phyloP scores from a whole-genome alignment of 176 grass and related monocot species.

The Cenchrus fungigraminus region DNA sequence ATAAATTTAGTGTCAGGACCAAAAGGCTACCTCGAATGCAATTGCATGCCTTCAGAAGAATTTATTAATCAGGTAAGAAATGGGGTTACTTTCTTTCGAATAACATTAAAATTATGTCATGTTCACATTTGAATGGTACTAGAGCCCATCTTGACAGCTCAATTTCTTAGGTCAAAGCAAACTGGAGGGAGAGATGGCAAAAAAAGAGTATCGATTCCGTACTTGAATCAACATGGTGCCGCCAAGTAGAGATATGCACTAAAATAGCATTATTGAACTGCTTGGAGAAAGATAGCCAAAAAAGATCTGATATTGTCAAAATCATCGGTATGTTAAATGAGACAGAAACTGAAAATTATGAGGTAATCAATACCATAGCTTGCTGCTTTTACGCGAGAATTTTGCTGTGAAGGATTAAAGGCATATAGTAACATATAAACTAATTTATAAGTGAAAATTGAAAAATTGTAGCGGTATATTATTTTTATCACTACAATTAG shows the following conservation, averaged over 20 bases:
- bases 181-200: not conserved
- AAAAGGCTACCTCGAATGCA: not conserved
- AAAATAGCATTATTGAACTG: not conserved
- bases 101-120: not conserved
- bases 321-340: not conserved
- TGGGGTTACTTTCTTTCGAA: not conserved
- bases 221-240: not conserved
- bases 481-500: too few relatives aligned
- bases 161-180: not conserved
- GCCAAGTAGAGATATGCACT: not conserved
- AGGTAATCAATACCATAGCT: not conserved
- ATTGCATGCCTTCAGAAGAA: not conserved
- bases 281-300: not conserved
- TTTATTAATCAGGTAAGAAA: not conserved
- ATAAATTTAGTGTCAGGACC: not conserved
- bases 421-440: too few relatives aligned
- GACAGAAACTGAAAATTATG: not conserved
- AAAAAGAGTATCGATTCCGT: not conserved
- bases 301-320: not conserved
- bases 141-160: not conserved
- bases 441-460: too few relatives aligned
- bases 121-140: not conserved
- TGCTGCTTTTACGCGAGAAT: not conserved
- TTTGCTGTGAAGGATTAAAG: not conserved
- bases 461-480: too few relatives aligned